These are phyloP conservation scores for Cystobasidiaceae sp. DNA, from an alignment of 1,284 basidiomycete genomes.

Conservation along the genomic window DNA sequence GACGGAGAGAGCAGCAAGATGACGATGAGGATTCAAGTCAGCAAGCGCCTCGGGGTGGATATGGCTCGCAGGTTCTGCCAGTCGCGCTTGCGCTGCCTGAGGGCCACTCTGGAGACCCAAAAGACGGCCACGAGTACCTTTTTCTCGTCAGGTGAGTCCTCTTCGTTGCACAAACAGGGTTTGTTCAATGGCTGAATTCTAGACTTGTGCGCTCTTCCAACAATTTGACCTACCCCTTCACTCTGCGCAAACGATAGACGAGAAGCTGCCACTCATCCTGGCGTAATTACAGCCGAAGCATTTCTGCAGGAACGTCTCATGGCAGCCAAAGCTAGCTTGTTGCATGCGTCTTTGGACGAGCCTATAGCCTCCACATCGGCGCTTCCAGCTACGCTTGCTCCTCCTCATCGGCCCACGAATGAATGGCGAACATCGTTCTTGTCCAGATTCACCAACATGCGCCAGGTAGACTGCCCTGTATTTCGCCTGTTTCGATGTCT, in stretches of 20 bases:
- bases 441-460: constrained; percentile 27
- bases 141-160: constrained; percentile 46
- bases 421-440: constrained; percentile 28
- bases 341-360: no score
- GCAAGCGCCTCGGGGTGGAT: constrained; percentile 37
- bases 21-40: constrained; percentile 23
- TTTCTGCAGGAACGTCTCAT: background rate
- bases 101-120: constrained; percentile 58
- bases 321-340: no score
- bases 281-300: constrained; percentile 25
- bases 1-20: background rate
- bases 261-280: constrained; percentile 26
- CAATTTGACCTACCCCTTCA: background rate
- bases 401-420: constrained; percentile 10
- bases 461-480: background rate
- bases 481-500: no score
- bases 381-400: background rate
- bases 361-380: background rate
- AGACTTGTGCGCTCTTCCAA: background rate
- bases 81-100: constrained; percentile 35
- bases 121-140: constrained; percentile 60
- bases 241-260: constrained; percentile 1
- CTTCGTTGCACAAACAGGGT: background rate
- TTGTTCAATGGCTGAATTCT: background rate
- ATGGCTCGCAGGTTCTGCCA: constrained; percentile 40